Base-by-base conservation (phyloP, 768 basidiomycete genomes). In the Suillus placidus region DNA sequence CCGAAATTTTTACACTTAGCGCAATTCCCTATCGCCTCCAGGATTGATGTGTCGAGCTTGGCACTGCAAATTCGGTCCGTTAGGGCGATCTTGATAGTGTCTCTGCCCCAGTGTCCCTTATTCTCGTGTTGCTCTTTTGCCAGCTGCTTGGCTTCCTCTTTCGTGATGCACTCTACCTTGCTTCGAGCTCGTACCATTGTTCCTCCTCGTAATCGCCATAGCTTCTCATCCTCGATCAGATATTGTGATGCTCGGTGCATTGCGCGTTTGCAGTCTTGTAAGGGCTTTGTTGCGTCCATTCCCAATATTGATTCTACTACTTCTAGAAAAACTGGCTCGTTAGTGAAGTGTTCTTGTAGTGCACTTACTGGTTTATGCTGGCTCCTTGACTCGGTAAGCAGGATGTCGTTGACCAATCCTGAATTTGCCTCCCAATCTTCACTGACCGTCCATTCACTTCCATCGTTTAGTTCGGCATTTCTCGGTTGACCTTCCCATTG, bases 101-200 rank as follows among this genome's bases (percentile, higher is more conserved):
- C 80, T 0, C 77, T 62, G 2, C 75, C 73, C 67, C 73, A 80
- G 61, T 82, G 81, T 0, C 79, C 79, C 0, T 58, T 56, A 43
- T 16, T n/a, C 12, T 14, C 2, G 34, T 70, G 63, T 6, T 61
- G n/a, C 2, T 62, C 51, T 49, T 66, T 30, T 2, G 60, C 62
- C 1, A 60, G 5, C n/a, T 60, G 40, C 2, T 66, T 13, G 0
- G 32, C 65, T 60, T 76, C 67, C n/a, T 18, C 23, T 34, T 69
- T 51, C 37, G 47, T 26, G 4, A 68, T 13, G 18, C 67, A 68
- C 13, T 63, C 61, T 23, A 63, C 20, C 2, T 61, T n/a, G 20
- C 68, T 45, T 1, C 37, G 18, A 8, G 66, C 71, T 7, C 63
- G 42, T 26, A 54, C 66, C 49, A 42, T 8, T 5, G 37, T 38